phyloP scores from a whole-genome alignment of 352 stramenopile genomes.

The Globisporangium nagaii region DNA sequence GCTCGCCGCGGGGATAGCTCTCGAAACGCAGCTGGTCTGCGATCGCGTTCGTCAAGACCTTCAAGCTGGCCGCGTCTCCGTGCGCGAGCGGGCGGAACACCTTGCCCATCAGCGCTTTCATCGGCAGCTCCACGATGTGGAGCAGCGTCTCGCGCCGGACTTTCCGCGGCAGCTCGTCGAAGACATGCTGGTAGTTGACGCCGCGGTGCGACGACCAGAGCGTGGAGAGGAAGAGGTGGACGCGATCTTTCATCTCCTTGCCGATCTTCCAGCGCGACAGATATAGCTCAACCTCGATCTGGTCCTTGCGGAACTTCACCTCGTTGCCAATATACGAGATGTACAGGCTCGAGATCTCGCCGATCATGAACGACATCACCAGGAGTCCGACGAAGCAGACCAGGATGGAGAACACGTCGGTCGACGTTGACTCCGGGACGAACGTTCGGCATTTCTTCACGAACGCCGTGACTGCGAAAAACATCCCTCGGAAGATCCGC shows the following conservation, averaged over 20 bases:
- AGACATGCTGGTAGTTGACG: conserved; percentile 47
- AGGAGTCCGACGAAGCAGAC: conserved; percentile 49
- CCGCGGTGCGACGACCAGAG: conserved; percentile 53
- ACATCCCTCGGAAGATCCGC: conserved; percentile 41
- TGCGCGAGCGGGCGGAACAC: conserved; percentile 27
- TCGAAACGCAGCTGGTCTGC: conserved; percentile 54
- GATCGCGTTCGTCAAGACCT: conserved; percentile 23
- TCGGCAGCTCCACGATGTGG: conserved; percentile 32
- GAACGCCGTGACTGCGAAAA: conserved; percentile 53
- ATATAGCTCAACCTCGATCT: conserved; percentile 47
- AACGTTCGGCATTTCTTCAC: conserved; percentile 53
- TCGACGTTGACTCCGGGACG: conserved; percentile 19
- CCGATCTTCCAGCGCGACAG: conserved; percentile 45
- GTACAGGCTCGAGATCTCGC: conserved; percentile 60
- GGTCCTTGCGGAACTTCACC: conserved; percentile 58
- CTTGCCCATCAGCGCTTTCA: conserved; percentile 25
- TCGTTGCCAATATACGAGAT: conserved; percentile 64
- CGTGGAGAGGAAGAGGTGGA: conserved; percentile 43
- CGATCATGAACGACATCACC: conserved; percentile 67
- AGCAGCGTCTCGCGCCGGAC: conserved; percentile 39
- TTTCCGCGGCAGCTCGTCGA: conserved; percentile 33
- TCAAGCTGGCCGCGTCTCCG: conserved; percentile 12
- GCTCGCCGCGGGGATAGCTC: conserved; percentile 58
- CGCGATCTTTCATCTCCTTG: conserved; percentile 25
- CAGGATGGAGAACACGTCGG: conserved; percentile 44